phyloP scores from a whole-genome alignment of 257 asterid species.

The Eucommia ulmoides region DNA sequence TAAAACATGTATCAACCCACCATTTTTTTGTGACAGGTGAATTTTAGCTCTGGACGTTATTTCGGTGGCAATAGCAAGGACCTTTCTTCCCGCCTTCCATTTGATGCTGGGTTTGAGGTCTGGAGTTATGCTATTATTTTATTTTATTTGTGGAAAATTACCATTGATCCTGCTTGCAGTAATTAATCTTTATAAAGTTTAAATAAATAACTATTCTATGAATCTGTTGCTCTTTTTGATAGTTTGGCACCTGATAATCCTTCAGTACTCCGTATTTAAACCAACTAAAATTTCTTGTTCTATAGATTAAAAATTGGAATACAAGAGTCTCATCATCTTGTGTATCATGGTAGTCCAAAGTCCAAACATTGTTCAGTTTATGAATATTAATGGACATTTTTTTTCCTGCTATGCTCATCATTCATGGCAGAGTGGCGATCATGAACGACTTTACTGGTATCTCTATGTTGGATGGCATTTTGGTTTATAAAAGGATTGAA shows the following conservation, averaged over 20 bases:
- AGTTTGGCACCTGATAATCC: neutral
- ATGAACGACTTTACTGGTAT: no score
- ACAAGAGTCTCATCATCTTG: no score
- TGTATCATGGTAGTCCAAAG: no score
- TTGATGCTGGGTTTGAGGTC: constrained; percentile 98
- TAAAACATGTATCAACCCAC: constrained; percentile 7
- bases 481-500: no score
- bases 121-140: neutral
- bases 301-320: no score
- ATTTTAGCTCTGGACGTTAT: constrained; percentile 90
- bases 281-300: no score
- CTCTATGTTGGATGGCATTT: no score
- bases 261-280: neutral
- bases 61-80: constrained; percentile 58
- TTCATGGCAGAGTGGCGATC: no score
- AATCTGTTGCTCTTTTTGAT: neutral
- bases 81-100: constrained; percentile 60
- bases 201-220: neutral
- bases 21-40: constrained; percentile 46
- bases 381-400: no score
- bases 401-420: no score
- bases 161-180: neutral
- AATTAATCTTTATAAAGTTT: neutral
- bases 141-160: neutral
- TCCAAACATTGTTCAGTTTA: no score